These are phyloP conservation scores for Pneumocystis jirovecii DNA, from an alignment of 1,139 yeast genomes.

Conservation along the genomic window DNA sequence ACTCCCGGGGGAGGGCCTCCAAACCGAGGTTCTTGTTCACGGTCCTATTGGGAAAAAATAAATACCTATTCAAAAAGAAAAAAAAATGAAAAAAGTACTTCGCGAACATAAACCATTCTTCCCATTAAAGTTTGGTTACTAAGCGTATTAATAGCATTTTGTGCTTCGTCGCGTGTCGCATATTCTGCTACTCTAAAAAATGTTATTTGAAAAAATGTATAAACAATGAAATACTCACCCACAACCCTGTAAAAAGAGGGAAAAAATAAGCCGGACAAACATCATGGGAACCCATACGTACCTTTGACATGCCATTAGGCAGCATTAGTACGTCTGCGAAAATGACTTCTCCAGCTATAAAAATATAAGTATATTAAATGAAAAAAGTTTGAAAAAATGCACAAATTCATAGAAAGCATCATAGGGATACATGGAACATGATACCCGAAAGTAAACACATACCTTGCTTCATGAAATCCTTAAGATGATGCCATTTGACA, in stretches of 20 bases:
- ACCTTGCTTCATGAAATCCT: constrained; percentile 46
- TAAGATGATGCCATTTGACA: constrained; percentile 44
- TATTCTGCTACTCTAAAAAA: constrained; percentile 65
- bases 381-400: background rate
- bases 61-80: constrained; percentile 22
- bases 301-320: constrained; percentile 72
- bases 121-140: constrained; percentile 58
- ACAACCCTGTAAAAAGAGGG: constrained; percentile 6
- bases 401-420: background rate
- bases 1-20: constrained; percentile 8
- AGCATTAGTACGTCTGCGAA: constrained; percentile 79
- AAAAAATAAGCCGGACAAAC: background rate
- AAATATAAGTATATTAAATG: background rate
- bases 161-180: constrained; percentile 50
- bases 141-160: constrained; percentile 54
- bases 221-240: constrained; percentile 2
- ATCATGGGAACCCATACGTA: constrained; percentile 28
- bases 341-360: constrained; percentile 49
- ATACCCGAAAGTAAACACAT: background rate
- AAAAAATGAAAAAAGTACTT: constrained; percentile 29
- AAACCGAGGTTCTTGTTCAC: constrained; percentile 23
- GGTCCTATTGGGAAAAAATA: constrained; percentile 21
- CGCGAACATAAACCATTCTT: constrained; percentile 80
- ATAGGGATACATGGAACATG: background rate
- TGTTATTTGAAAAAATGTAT: background rate